Base-by-base conservation (phyloP, 2,329 filamentous ascomycete genomes). In the Talaromyces atroroseus region DNA sequence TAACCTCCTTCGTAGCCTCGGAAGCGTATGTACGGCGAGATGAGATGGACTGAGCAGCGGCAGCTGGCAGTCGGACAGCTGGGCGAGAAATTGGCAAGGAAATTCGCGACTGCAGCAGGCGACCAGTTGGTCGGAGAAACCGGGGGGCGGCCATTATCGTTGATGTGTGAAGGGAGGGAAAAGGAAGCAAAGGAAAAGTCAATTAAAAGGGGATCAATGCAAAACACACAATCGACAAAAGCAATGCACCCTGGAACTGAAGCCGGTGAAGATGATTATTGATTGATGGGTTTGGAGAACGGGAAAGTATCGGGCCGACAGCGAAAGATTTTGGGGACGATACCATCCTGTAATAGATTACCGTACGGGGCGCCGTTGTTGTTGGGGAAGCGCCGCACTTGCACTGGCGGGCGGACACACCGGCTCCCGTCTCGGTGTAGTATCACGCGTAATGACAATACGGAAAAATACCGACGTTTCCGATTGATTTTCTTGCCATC, bases 1-100 rank as follows among this genome's bases (percentile, higher is more conserved):
- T 96, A 79, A 96, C 91, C 73, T 96, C 90, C 82, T 96, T 96
- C 68, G 80, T 78, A 63, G 87, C 87, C 74, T 73, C 56, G 76
- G 80, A 78, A 40, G 83, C 83, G 76, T 85, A 86, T 64, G 75
- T 75, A 67, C 83, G 70, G 59, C 68, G 73, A 70, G 69, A 72
- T 59, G 76, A 73, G 64, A 78, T 71, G 36, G 51, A 58, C 51
- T 77, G 72, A 55, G 79, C 76, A 59, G 75, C 70, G 63, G 76
- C 72, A 60, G 76, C 71, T 60, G 76, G 72, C 59, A 76, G 77
- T 65, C 80, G 78, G 71, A 81, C 79, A 52, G 77, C 76, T 66
- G 77, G 76, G 71, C 82, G 79, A 66, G 65, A 63, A 62, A 78
- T 74, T 61, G 80, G 76, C 62, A 81, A 78, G 62, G 83, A 81